Evolutionary conservation across 2,329 filamentous ascomycete genomes (phyloP).

Genomic region (Helotiales sp.): DNA sequence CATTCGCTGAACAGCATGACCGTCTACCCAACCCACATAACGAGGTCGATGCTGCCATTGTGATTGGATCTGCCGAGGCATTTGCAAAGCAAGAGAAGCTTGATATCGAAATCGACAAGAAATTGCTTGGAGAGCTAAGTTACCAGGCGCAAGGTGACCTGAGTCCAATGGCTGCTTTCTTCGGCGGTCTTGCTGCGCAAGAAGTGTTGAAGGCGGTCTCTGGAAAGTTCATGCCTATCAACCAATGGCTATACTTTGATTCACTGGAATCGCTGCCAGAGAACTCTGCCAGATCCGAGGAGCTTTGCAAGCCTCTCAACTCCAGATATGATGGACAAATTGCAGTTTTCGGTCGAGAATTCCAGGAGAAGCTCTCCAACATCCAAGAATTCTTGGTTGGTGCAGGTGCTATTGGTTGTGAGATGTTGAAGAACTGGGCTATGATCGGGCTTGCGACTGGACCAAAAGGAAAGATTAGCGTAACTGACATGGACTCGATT

Average conservation of each 20-base stretch:
- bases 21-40: constrained; percentile 83
- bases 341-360: constrained; percentile 91
- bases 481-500: constrained; percentile 98
- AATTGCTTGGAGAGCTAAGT: constrained; percentile 88
- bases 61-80: constrained; percentile 75
- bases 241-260: constrained; percentile 97
- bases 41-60: constrained; percentile 78
- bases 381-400: constrained; percentile 93
- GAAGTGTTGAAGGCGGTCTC: constrained; percentile 97
- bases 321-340: constrained; percentile 97
- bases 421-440: constrained; percentile 99
- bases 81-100: constrained; percentile 76
- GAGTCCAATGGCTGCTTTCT: constrained; percentile 91
- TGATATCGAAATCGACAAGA: constrained; percentile 87
- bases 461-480: constrained; percentile 83
- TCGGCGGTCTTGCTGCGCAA: constrained; percentile 90
- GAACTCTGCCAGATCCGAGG: constrained; percentile 75
- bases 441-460: constrained; percentile 96
- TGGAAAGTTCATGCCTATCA: constrained; percentile 95
- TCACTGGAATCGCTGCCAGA: constrained; percentile 93
- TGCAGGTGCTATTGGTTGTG: constrained; percentile 95
- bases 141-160: constrained; percentile 94
- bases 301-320: constrained; percentile 83
- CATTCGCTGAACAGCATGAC: constrained; percentile 77
- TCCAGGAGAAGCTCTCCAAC: constrained; percentile 91